These are phyloP conservation scores for Arachnomyces sp. DNA, from an alignment of 2,329 filamentous ascomycete species.

Conservation along the genomic window DNA sequence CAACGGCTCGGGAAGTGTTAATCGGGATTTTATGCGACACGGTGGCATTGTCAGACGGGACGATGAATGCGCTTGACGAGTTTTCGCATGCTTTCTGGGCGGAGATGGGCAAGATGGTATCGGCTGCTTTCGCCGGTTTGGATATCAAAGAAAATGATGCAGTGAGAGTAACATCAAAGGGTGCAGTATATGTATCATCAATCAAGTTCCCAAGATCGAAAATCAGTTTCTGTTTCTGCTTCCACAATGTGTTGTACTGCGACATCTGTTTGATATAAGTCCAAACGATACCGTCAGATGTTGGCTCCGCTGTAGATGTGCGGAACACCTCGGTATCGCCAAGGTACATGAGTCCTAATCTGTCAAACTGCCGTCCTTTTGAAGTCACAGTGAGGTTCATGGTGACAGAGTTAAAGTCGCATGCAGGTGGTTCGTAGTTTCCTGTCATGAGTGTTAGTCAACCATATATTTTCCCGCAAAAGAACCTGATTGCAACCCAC, in stretches of 20 bases:
- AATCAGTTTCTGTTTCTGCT: slow-evolving; percentile 61
- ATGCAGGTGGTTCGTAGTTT: slow-evolving; percentile 58
- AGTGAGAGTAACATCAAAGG: slow-evolving; percentile 66
- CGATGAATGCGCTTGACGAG: slow-evolving; percentile 57
- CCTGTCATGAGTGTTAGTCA: slow-evolving; percentile 34
- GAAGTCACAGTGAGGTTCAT: slow-evolving; percentile 71
- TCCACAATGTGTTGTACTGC: slow-evolving; percentile 62
- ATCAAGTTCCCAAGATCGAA: slow-evolving; percentile 74
- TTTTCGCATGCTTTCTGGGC: slow-evolving; percentile 30
- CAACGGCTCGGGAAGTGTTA: slow-evolving; percentile 61
- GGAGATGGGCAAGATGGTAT: slow-evolving; percentile 59
- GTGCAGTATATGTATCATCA: slow-evolving; percentile 61
- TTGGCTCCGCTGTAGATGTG: slow-evolving; percentile 76
- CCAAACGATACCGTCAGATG: slow-evolving; percentile 62
- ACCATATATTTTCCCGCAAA: background rate
- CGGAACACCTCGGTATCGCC: slow-evolving; percentile 74
- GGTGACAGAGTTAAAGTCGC: slow-evolving; percentile 64
- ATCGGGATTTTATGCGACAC: slow-evolving; percentile 56
- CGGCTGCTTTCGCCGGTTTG: slow-evolving; percentile 41
- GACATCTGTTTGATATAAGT: slow-evolving; percentile 74
- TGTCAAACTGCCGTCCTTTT: slow-evolving; percentile 66
- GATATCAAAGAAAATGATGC: slow-evolving; percentile 60
- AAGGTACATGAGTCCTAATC: slow-evolving; percentile 67
- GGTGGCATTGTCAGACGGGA: slow-evolving; percentile 57
- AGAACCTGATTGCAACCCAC: slow-evolving; percentile 36